Evolutionary conservation across 768 basidiomycete genomes (phyloP).

Genomic region (Porphyrellus cyaneotinctus): DNA sequence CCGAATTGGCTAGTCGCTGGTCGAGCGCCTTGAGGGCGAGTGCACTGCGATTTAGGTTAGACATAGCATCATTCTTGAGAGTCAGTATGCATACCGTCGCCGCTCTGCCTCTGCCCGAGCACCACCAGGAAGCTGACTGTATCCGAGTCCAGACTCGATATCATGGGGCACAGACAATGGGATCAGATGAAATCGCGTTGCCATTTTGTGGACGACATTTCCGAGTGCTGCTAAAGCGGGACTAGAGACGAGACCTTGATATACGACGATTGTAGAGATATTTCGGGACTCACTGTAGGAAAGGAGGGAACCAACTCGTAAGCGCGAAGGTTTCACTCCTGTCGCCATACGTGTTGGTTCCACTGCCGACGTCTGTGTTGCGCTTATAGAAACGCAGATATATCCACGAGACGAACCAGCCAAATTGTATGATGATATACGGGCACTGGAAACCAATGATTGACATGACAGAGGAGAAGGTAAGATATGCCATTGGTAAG

Average conservation of each 20-base stretch:
- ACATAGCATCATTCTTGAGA: neutral
- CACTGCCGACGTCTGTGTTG: conserved; percentile 61
- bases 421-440: conserved; percentile 94
- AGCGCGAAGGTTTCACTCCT: conserved; percentile 95
- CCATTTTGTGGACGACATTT: conserved; percentile 63
- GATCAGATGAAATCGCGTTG: conserved; percentile 70
- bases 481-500: conserved; percentile 92
- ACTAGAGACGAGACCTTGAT: conserved; percentile 37
- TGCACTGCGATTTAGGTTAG: conserved; percentile 51
- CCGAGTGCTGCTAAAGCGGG: conserved; percentile 65
- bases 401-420: conserved; percentile 96
- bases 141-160: conserved; percentile 73
- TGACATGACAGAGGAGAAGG: conserved; percentile 81
- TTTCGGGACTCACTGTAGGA: conserved; percentile 69
- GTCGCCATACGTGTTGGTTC: conserved; percentile 79
- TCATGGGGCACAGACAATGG: conserved; percentile 55
- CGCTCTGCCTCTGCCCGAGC: conserved; percentile 96
- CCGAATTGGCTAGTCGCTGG: conserved; percentile 74
- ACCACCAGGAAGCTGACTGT: conserved; percentile 75
- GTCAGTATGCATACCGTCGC: conserved; percentile 57
- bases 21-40: conserved; percentile 97
- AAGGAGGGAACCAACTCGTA: conserved; percentile 94
- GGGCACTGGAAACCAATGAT: conserved; percentile 83
- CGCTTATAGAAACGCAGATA: conserved; percentile 98
- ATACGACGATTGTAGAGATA: neutral